Evolutionary conservation across 2,329 filamentous ascomycete genomes (phyloP).

Genomic region (Neoarthrinium moseri): DNA sequence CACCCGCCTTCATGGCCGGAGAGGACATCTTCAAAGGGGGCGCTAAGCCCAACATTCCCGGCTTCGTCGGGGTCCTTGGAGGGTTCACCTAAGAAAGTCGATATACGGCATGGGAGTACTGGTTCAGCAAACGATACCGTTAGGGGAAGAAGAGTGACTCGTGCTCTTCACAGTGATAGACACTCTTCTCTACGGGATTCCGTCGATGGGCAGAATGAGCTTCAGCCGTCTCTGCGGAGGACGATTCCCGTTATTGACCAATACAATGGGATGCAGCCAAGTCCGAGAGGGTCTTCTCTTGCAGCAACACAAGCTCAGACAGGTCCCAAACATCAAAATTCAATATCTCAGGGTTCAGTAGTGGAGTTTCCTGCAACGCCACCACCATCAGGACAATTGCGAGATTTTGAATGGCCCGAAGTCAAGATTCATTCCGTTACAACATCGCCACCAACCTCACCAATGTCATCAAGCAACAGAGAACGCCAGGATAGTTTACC

Average conservation of each 20-base stretch:
- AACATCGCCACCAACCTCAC: background rate
- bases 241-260: too few species aligned
- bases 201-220: too few species aligned
- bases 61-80: background rate
- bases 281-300: too few species aligned
- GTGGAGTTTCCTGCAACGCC: conserved; percentile 2
- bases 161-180: too few species aligned
- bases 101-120: background rate
- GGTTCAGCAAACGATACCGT: background rate
- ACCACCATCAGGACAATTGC: background rate
- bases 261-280: too few species aligned
- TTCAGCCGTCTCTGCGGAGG: too few species aligned
- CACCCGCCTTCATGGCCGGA: conserved; percentile 15
- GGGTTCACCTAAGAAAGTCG: background rate
- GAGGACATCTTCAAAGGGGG: conserved; percentile 17
- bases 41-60: background rate
- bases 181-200: too few species aligned
- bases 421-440: background rate
- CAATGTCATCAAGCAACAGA: conserved; percentile 1
- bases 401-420: conserved; percentile 3
- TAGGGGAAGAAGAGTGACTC: too few species aligned
- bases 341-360: background rate
- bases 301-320: background rate
- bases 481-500: background rate
- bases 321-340: background rate